Conservation (phyloP, 257 asterid genomes). For the Jaltomata sinuosa region DNA sequence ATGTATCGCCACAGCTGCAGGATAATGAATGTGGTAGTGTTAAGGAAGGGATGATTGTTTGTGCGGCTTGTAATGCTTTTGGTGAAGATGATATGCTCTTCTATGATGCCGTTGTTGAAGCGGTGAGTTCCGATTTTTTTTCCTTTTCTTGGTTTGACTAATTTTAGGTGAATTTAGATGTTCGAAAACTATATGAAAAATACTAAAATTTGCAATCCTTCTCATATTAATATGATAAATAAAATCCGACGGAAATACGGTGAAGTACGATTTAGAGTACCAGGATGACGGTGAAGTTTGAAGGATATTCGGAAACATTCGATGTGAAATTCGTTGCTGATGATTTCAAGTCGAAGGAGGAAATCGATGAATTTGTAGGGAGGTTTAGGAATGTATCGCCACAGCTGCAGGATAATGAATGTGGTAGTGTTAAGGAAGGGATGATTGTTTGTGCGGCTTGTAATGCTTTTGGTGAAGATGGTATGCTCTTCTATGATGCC, state of each 20-base stretch:
- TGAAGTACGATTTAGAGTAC: slow-evolving; percentile 20
- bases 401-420: slow-evolving; percentile 32
- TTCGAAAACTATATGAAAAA: too few species aligned
- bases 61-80: slow-evolving; percentile 31
- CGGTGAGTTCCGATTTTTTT: slow-evolving; percentile 18
- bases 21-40: slow-evolving; percentile 18
- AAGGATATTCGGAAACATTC: background rate
- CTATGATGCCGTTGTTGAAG: slow-evolving; percentile 48
- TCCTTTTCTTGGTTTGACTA: too few species aligned
- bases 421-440: slow-evolving; percentile 16
- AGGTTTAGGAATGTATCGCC: slow-evolving; percentile 35
- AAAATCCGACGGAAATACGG: background rate
- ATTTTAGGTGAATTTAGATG: too few species aligned
- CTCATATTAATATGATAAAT: background rate
- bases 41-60: slow-evolving; percentile 23
- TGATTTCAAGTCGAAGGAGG: slow-evolving; percentile 13
- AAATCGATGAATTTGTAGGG: slow-evolving; percentile 13
- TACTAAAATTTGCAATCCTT: too few species aligned
- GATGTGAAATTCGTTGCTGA: slow-evolving; percentile 6
- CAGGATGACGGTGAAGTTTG: slow-evolving; percentile 16
- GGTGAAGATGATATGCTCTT: slow-evolving; percentile 32
- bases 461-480: slow-evolving; percentile 14
- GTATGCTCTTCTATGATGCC: slow-evolving; percentile 48
- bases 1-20: slow-evolving; percentile 33
- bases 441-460: slow-evolving; percentile 37